These are phyloP conservation scores for Neurospora tetraspora DNA, from an alignment of 495 filamentous ascomycete species.

Conservation along the genomic window DNA sequence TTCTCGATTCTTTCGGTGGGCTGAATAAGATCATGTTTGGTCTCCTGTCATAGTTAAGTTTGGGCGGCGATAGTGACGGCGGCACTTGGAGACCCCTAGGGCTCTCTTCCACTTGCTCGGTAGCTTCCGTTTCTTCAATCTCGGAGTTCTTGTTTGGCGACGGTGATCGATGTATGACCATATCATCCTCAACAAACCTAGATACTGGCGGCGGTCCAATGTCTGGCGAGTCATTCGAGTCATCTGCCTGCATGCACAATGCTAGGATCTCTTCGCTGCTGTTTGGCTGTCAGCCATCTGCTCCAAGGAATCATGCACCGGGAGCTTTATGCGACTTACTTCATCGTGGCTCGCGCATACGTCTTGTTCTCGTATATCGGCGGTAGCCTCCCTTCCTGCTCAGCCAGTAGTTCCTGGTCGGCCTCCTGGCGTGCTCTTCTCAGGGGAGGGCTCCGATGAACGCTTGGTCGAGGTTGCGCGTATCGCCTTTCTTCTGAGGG, in stretches of 20 bases:
- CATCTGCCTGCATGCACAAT: slow-evolving; percentile 38
- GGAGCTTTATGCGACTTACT: slow-evolving; percentile 39
- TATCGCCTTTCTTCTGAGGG: slow-evolving; percentile 24
- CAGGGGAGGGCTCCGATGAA: slow-evolving; percentile 28
- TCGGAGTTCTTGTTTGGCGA: slow-evolving; percentile 17
- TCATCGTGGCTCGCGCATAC: slow-evolving; percentile 63
- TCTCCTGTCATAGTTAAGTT: slow-evolving; percentile 13
- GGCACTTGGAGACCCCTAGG: not conserved
- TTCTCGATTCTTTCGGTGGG: not conserved
- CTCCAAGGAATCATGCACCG: not conserved
- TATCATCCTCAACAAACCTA: slow-evolving; percentile 52
- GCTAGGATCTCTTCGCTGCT: slow-evolving; percentile 36
- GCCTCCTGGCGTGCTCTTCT: slow-evolving; percentile 36
- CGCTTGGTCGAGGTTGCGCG: slow-evolving; percentile 20
- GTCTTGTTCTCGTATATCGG: slow-evolving; percentile 76
- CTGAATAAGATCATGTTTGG: not conserved
- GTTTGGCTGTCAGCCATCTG: slow-evolving; percentile 4
- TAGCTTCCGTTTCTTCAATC: slow-evolving; percentile 7
- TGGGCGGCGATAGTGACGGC: slow-evolving; percentile 1
- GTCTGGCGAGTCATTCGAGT: slow-evolving; percentile 50
- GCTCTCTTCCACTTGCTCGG: slow-evolving; percentile 10
- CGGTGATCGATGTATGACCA: slow-evolving; percentile 40
- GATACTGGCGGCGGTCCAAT: slow-evolving; percentile 56
- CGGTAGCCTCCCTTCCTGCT: slow-evolving; percentile 59
- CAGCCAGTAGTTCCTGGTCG: slow-evolving; percentile 43